These are phyloP conservation scores for Colletotrichum sp. DNA, from an alignment of 2,329 filamentous ascomycete species.

Conservation along the genomic window DNA sequence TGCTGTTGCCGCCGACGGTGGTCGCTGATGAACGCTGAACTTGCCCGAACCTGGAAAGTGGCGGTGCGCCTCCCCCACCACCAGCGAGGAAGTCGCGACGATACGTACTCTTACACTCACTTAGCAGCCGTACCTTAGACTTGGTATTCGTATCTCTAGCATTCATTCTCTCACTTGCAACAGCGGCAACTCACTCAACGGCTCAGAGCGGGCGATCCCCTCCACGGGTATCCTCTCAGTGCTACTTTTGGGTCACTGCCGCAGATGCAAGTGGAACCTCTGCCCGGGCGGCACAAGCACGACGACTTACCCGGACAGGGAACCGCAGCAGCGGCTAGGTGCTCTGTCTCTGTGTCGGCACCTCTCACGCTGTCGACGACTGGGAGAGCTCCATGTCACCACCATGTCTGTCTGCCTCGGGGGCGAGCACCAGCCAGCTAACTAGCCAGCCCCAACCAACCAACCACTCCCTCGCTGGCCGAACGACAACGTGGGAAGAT, in stretches of 20 bases:
- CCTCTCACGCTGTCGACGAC: background rate
- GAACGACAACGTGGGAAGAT: background rate
- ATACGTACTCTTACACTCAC: background rate
- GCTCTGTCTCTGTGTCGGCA: background rate
- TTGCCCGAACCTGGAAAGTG: background rate
- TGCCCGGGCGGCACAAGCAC: background rate
- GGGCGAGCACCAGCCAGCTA: background rate
- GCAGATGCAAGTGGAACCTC: background rate
- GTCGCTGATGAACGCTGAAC: background rate
- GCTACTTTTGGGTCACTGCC: background rate
- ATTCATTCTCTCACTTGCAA: background rate
- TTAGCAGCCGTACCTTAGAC: background rate
- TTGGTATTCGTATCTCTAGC: background rate
- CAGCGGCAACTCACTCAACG: background rate
- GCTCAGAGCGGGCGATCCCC: background rate
- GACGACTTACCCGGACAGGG: constrained; percentile 8
- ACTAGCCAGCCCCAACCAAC: no score
- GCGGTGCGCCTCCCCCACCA: constrained; percentile 3
- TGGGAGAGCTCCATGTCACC: background rate
- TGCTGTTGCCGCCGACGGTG: background rate
- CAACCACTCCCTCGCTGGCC: background rate
- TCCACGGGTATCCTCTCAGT: background rate
- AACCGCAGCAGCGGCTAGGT: background rate
- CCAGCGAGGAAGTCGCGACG: background rate
- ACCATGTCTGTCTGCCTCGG: background rate